Percentiles rank a stretch among this genome's conserved stretches.
These are phyloP conservation scores for Candida multigemmis DNA, from an alignment of 805 yeast genomes.

Conservation along the genomic window DNA sequence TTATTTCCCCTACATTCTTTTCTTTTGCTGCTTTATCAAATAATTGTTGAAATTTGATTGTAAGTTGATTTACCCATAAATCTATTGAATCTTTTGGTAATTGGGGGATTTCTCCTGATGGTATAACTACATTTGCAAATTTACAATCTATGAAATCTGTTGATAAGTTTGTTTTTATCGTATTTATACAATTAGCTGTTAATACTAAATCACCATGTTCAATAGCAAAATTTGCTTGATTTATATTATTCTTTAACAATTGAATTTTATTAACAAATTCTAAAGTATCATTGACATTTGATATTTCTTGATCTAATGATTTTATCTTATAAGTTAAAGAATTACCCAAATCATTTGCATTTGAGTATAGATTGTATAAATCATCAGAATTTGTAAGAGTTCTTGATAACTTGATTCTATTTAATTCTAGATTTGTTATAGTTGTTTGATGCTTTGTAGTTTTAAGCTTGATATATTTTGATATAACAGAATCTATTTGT, in stretches of 20 bases:
- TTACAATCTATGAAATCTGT: slow-evolving; percentile 44
- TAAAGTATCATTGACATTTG: slow-evolving; percentile 52
- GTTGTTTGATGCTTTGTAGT: slow-evolving; percentile 24
- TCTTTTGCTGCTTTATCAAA: slow-evolving; percentile 63
- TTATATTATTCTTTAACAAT: slow-evolving; percentile 54
- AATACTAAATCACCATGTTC: slow-evolving; percentile 59
- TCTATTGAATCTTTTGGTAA: slow-evolving; percentile 51
- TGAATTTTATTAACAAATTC: slow-evolving; percentile 60
- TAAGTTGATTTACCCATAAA: slow-evolving; percentile 53
- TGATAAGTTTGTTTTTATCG: slow-evolving; percentile 39
- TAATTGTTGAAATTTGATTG: slow-evolving; percentile 45
- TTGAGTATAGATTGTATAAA: slow-evolving; percentile 42
- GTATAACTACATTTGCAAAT: slow-evolving; percentile 75
- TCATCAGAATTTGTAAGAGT: slow-evolving; percentile 50
- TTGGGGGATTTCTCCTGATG: slow-evolving; percentile 80
- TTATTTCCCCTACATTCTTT: slow-evolving; percentile 59
- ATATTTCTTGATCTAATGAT: slow-evolving; percentile 60
- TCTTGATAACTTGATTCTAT: slow-evolving; percentile 55
- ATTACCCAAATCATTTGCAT: slow-evolving; percentile 58
- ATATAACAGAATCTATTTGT: slow-evolving; percentile 17
- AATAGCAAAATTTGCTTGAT: slow-evolving; percentile 60
- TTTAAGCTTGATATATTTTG: slow-evolving; percentile 13
- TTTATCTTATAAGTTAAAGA: slow-evolving; percentile 63
- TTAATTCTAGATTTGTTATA: slow-evolving; percentile 44
- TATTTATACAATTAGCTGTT: slow-evolving; percentile 64